Evolutionary conservation across 2,329 filamentous ascomycete genomes (phyloP).

Genomic region (Colletotrichum sp.): DNA sequence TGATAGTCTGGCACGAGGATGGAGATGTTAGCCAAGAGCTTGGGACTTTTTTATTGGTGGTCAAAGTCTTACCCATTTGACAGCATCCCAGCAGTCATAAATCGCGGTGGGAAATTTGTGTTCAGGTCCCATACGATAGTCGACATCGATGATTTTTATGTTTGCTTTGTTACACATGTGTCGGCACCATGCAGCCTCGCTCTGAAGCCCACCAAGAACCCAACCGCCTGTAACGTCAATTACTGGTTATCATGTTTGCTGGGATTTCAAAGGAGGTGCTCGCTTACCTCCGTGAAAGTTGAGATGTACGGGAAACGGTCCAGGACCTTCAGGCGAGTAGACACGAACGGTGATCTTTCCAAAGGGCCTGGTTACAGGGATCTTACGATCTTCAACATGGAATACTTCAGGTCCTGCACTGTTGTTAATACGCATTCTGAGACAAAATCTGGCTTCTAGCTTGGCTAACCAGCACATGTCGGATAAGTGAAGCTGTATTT

Average conservation of each 20-base stretch:
- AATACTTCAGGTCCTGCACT: background rate
- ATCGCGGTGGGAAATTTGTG: conserved; percentile 27
- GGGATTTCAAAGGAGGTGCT: background rate
- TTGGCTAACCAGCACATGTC: conserved; percentile 25
- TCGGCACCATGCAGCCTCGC: conserved; percentile 31
- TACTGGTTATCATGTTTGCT: background rate
- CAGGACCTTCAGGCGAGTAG: conserved; percentile 30
- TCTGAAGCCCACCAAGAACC: conserved; percentile 29
- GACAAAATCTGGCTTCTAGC: rapidly evolving
- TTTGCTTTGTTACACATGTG: conserved; percentile 29
- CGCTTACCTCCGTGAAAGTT: conserved; percentile 30
- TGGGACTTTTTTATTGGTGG: background rate
- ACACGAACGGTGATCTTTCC: conserved; percentile 29
- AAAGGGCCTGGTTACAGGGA: conserved; percentile 28
- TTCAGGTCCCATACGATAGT: conserved; percentile 32
- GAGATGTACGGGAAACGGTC: conserved; percentile 29
- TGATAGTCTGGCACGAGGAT: background rate
- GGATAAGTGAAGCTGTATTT: conserved; percentile 35
- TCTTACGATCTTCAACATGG: conserved; percentile 9
- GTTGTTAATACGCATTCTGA: too few relatives aligned
- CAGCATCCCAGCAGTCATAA: conserved; percentile 30
- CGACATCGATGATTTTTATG: conserved; percentile 32
- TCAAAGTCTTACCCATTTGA: conserved; percentile 29
- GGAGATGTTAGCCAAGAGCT: background rate
- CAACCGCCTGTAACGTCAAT: conserved; percentile 23